Percentiles rank a stretch among this genome's conserved stretches.
These are phyloP conservation scores for Boletus calvinii DNA, from an alignment of 1,284 basidiomycete species.

Conservation along the genomic window DNA sequence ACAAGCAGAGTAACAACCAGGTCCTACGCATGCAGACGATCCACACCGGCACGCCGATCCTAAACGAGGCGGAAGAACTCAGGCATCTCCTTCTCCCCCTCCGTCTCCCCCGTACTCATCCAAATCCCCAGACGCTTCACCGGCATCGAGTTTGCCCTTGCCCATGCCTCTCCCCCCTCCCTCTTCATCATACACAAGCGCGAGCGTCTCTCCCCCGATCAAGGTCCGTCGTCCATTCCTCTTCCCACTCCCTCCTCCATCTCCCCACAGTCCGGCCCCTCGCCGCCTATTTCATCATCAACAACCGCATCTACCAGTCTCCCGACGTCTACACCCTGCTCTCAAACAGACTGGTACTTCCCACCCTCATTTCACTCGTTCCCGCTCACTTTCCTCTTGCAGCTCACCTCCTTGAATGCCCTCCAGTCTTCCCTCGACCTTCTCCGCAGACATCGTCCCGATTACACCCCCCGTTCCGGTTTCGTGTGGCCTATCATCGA, in stretches of 20 bases:
- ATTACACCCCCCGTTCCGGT: conserved; percentile 75
- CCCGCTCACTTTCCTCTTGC: conserved; percentile 7
- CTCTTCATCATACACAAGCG: conserved; percentile 86
- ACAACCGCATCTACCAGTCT: conserved; percentile 83
- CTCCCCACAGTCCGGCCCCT: conserved; percentile 59
- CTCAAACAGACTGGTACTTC: conserved; percentile 71
- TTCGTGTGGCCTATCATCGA: conserved; percentile 79
- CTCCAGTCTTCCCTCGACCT: conserved; percentile 72
- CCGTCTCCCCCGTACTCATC: background rate
- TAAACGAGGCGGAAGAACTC: conserved; percentile 78
- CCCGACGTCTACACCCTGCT: conserved; percentile 80
- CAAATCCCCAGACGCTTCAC: conserved; percentile 62
- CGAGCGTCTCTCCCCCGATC: conserved; percentile 73
- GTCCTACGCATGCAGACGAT: conserved; percentile 87
- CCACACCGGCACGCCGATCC: conserved; percentile 67
- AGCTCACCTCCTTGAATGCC: conserved; percentile 72
- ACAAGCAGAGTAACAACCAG: conserved; percentile 87
- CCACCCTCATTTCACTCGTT: background rate
- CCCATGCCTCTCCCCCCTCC: conserved; percentile 72
- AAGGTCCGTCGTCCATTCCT: conserved; percentile 51
- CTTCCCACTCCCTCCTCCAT: background rate
- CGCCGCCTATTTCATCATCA: conserved; percentile 81
- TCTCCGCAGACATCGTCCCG: conserved; percentile 66
- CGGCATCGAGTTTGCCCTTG: conserved; percentile 80
- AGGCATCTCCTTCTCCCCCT: conserved; percentile 46